phyloP scores from a whole-genome alignment of 352 stramenopile species.

The Globisporangium megalacanthum region DNA sequence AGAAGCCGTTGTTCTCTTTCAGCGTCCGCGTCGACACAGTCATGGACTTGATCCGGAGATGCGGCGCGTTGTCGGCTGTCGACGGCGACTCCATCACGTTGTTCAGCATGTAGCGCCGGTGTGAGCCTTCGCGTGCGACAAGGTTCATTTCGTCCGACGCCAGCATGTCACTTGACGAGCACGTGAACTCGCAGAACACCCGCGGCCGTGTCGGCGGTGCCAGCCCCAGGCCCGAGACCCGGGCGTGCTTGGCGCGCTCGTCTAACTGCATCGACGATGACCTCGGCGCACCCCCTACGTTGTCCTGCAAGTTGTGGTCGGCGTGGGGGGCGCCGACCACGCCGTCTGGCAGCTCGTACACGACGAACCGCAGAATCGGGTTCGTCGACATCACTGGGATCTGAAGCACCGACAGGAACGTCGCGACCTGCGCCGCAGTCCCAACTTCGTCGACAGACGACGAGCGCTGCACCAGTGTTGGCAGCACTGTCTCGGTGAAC shows the following conservation, averaged over 20 bases:
- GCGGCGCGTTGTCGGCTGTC: constrained; percentile 18
- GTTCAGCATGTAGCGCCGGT: constrained; percentile 29
- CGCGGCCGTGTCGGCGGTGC: constrained; percentile 47
- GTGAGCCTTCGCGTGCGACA: constrained; percentile 46
- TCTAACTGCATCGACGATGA: constrained; percentile 49
- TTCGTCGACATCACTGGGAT: constrained; percentile 62
- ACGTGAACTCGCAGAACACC: constrained; percentile 82
- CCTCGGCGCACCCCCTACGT: constrained; percentile 12
- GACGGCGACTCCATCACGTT: constrained; percentile 19
- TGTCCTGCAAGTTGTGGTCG: constrained; percentile 5
- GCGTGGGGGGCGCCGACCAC: constrained; percentile 12
- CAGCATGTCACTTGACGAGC: constrained; percentile 49
- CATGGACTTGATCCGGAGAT: constrained; percentile 64
- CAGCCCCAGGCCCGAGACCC: constrained; percentile 58
- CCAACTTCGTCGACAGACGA: constrained; percentile 2
- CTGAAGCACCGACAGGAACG: constrained; percentile 76
- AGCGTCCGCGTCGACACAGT: constrained; percentile 65
- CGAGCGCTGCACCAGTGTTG: constrained; percentile 35
- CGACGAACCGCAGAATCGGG: constrained; percentile 69
- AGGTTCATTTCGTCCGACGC: constrained; percentile 51
- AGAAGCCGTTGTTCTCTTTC: constrained; percentile 74
- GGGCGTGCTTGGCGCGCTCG: constrained; percentile 41
- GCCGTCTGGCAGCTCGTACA: constrained; percentile 74
- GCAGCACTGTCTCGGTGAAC: constrained; percentile 74
- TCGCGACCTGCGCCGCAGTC: constrained; percentile 41